Evolutionary conservation across 108 stramenopile species (phyloP).

Genomic region (Skeletonema potamos): DNA sequence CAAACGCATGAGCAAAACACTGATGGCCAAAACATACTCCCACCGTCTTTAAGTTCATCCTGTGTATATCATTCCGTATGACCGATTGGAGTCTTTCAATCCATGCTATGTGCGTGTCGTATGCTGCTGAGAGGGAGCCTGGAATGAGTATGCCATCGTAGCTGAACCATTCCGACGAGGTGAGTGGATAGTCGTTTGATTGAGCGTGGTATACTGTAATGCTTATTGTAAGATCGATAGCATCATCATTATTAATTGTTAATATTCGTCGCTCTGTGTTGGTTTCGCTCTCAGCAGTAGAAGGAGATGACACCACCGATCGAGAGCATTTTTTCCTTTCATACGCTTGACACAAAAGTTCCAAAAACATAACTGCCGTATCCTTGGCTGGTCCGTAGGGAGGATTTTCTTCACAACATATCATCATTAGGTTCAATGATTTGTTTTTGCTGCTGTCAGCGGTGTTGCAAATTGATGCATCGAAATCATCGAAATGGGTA

Average conservation of each 20-base stretch:
- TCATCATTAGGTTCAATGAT: conserved; percentile 35
- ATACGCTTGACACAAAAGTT: conserved; percentile 44
- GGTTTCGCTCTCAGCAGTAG: too few species aligned
- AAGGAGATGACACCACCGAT: too few species aligned
- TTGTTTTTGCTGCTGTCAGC: not conserved
- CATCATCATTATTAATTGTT: not conserved
- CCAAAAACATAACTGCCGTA: conserved; percentile 69
- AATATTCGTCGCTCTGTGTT: not conserved
- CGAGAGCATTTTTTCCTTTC: not conserved
- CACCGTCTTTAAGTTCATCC: conserved; percentile 50
- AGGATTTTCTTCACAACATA: conserved; percentile 71
- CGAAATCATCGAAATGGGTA: not conserved
- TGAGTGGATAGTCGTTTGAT: conserved; percentile 52
- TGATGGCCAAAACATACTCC: conserved; percentile 89
- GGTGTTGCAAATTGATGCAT: not conserved
- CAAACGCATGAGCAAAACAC: conserved; percentile 73
- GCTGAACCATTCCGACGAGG: conserved; percentile 43
- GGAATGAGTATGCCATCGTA: conserved; percentile 74
- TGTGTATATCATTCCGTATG: conserved; percentile 63
- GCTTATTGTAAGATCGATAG: conserved; percentile 14
- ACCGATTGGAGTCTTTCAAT: conserved; percentile 49
- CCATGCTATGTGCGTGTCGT: conserved; percentile 60
- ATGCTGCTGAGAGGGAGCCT: conserved; percentile 76
- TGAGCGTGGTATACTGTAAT: conserved; percentile 60
- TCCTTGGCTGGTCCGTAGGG: conserved; percentile 76